Percentiles rank a stretch among this genome's conserved stretches.
Conservation (phyloP, 2,329 filamentous ascomycete genomes). For the Talaromyces albobiverticillius region DNA sequence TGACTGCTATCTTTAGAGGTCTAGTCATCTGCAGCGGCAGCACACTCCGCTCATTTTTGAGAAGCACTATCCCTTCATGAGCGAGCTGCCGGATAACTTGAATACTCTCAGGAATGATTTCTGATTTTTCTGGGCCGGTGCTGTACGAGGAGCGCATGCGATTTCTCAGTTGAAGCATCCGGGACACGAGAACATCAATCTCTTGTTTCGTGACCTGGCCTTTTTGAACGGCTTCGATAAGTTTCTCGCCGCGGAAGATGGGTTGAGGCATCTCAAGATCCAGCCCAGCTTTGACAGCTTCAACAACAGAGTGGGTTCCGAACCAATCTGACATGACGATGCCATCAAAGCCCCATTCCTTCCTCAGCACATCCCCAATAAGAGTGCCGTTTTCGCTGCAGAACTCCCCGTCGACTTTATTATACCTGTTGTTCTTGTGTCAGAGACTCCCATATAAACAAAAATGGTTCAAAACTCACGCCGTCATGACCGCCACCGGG, state of each 20-base stretch:
- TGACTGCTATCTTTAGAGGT: not conserved
- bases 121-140: too few species aligned
- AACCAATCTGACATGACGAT: conserved; percentile 28
- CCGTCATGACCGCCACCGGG: conserved; percentile 54
- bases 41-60: too few species aligned
- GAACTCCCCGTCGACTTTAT: conserved; percentile 9
- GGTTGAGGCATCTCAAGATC: conserved; percentile 35
- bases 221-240: conserved; percentile 10
- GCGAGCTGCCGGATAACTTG: too few species aligned
- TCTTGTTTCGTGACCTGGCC: not conserved
- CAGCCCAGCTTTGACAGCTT: conserved; percentile 30
- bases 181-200: too few species aligned
- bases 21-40: too few species aligned
- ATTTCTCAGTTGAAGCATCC: too few species aligned
- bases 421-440: conserved; percentile 1
- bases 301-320: conserved; percentile 28
- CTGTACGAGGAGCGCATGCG: too few species aligned
- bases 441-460: too few species aligned
- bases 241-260: conserved; percentile 14
- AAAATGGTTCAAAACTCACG: too few species aligned
- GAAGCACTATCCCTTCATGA: too few species aligned
- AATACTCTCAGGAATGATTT: too few species aligned
- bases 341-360: conserved; percentile 41
- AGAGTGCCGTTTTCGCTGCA: conserved; percentile 5
- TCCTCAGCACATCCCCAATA: conserved; percentile 37